A percentile compares a stretch with the other conserved stretches of the same genome.
Conservation (phyloP, 2,329 filamentous ascomycete species). For the Colletotrichum caudatum region DNA sequence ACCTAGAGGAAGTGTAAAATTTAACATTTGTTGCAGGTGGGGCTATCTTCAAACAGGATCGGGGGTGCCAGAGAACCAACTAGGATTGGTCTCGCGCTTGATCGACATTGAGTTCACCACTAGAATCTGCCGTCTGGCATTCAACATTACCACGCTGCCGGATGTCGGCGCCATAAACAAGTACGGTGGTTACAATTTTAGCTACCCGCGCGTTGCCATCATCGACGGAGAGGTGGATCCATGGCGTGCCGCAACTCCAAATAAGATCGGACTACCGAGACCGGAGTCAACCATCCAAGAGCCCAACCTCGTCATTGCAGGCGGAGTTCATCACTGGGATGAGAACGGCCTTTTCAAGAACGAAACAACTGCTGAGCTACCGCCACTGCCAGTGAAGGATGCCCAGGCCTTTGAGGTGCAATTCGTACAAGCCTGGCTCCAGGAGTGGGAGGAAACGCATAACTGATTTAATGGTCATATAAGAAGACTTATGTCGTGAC, state of each 20-base stretch:
- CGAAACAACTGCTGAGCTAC: constrained; percentile 68
- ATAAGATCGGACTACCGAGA: constrained; percentile 68
- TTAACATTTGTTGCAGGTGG: constrained; percentile 64
- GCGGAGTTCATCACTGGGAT: constrained; percentile 85
- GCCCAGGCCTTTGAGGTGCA: constrained; percentile 69
- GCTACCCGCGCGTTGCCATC: constrained; percentile 80
- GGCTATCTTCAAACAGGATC: constrained; percentile 82
- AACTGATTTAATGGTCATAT: background rate
- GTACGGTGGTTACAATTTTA: constrained; percentile 79
- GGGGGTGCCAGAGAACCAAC: constrained; percentile 71
- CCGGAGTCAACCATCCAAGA: constrained; percentile 71
- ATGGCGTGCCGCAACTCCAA: constrained; percentile 80
- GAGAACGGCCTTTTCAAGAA: constrained; percentile 75
- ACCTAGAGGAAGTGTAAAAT: constrained; percentile 9
- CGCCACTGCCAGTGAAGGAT: constrained; percentile 68
- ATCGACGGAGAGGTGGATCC: constrained; percentile 84
- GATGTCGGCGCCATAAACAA: constrained; percentile 78
- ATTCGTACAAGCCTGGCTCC: constrained; percentile 76
- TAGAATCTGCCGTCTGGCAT: constrained; percentile 73
- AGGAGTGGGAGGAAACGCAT: constrained; percentile 61
- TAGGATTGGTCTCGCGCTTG: constrained; percentile 78
- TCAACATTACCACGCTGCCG: constrained; percentile 75
- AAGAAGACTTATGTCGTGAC: too few relatives aligned
- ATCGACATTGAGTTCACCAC: constrained; percentile 73
- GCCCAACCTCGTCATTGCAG: constrained; percentile 77